Evolutionary conservation across 805 yeast species (phyloP), one percentile per base, ranked within the genome.

Genomic region (Saccharomycopsis sp.): DNA sequence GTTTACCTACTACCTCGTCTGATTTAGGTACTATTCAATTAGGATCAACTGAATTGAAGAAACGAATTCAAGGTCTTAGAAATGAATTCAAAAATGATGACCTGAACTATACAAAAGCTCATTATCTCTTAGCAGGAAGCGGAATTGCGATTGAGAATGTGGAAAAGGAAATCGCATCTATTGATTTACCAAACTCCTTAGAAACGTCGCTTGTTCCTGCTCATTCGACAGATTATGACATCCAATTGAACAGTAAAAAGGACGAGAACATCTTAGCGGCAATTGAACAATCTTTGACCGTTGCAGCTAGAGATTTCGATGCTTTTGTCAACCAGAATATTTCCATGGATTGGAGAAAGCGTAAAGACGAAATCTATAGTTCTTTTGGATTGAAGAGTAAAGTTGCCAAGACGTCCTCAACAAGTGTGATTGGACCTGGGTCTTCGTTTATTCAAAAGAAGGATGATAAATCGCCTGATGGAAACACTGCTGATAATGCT

Each of bases 121-220:
- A 94, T 68, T 94, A 94, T 69, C 74, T 94, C 47, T 75, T 93
- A 51, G 97, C 97, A 3, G 88, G 92, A 1, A 86, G 93, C 67
- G 97, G 97, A 1, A 80, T 91, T 56, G 84, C 89, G 49, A 85
- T 93, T 55, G 96, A 89, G 65, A 94, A 89, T 58, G 83, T 92
- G 47, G 91, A 88, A 63, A 72, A 72, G 70, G 70, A 79, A 64
- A 68, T 78, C 61, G 76, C 78, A 54, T 64, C 79, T 44, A 68
- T 78, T 59, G 72, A 58, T 47, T 24, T 52, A 62, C 63, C 54
- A 42, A 59, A 29, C 19, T 24, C 56, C 1, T 20, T 25, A 19
- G 58, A 50, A n/a, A 52, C 22, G 19, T 50, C 59, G n/a, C 65
- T 66, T 34, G 55, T 63, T 24, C 66, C 65, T 51, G 62, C 58